Percentiles rank a stretch among this genome's conserved stretches.
These are phyloP conservation scores for Xylaria telfairii DNA, from an alignment of 495 filamentous ascomycete species.

Conservation along the genomic window DNA sequence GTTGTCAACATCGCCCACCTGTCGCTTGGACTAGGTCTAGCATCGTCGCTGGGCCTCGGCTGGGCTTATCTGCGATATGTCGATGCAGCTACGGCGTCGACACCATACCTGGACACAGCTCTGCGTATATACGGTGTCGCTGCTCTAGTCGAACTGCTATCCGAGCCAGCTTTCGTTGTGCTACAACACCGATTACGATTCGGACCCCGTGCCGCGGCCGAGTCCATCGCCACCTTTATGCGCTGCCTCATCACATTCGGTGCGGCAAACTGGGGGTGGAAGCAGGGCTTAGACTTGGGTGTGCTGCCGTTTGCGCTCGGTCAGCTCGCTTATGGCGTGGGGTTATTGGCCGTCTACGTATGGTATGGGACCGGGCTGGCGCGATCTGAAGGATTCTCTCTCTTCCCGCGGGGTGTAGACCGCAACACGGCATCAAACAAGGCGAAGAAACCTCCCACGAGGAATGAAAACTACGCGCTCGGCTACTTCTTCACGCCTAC, in stretches of 20 bases:
- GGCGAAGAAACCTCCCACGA: not conserved
- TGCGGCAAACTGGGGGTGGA: constrained; percentile 64
- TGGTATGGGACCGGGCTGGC: constrained; percentile 54
- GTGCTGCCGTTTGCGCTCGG: constrained; percentile 90
- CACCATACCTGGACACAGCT: constrained; percentile 66
- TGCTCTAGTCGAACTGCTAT: constrained; percentile 76
- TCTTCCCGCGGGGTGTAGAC: constrained; percentile 42
- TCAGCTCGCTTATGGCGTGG: constrained; percentile 75
- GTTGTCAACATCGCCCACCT: constrained; percentile 89
- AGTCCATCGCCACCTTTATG: constrained; percentile 76
- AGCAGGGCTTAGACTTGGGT: constrained; percentile 59
- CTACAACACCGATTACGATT: constrained; percentile 82
- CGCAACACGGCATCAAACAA: constrained; percentile 8
- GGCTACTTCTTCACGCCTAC: constrained; percentile 71
- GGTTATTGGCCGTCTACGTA: constrained; percentile 71
- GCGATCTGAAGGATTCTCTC: constrained; percentile 60
- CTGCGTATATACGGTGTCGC: constrained; percentile 76
- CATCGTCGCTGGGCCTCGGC: constrained; percentile 65
- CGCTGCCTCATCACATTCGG: constrained; percentile 76
- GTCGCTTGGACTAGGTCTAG: constrained; percentile 70
- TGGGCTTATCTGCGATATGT: constrained; percentile 68
- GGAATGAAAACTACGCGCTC: constrained; percentile 53
- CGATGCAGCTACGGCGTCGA: constrained; percentile 53
- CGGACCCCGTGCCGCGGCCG: constrained; percentile 77
- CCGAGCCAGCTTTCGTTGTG: constrained; percentile 85